Evolutionary conservation across 1,284 basidiomycete genomes (phyloP), one percentile per base, ranked within the genome.

Genomic region (Trichosporon asahii): DNA sequence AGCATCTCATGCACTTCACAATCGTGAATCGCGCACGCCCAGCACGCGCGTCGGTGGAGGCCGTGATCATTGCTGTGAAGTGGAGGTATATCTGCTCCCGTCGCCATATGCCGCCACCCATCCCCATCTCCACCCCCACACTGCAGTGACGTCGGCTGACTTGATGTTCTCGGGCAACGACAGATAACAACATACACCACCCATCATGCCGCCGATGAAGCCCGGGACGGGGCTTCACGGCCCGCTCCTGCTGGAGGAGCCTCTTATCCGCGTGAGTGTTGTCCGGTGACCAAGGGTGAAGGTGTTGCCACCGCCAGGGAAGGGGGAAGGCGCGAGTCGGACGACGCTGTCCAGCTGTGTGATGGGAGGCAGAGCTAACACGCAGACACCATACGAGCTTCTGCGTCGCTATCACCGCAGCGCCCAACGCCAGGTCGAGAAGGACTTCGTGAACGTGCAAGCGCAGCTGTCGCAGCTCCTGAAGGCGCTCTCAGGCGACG

Each of bases 391-490:
- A 0, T 84, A 80, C 64, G 83, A 85, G 74, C 78, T 85, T 1
- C 77, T 84, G 27, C 72, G 82, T n/a, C 70, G 83, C 33, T 78
- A 78, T 6, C 83, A 84, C 68, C 74, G 82, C 4, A 75, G 80
- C 5, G 82, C 84, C 1, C 84, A 85, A 69, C 71, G 84, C 33
- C 79, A 82, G 66, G 83, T 85, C 23, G 84, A 85, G 75, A 83
- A 80, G 72, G 84, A 85, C 70, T 85, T 84, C 68, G 65, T 68
- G 2, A 55, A 53, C 14, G 68, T 73, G 5, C 72, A 66, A 55
- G 73, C 75, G 33, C 72, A 67, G 71, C 72, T 66, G 68, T 74
- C 18, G 69, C 68, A 65, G 21, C 71, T 78, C 0, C 66, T 76
- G 49, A 76, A 77, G 61, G 66, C 68, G 7, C 67, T 77, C 29